phyloP scores from a whole-genome alignment of 2,329 filamentous ascomycete genomes.

The Sphaceloma murrayae region DNA sequence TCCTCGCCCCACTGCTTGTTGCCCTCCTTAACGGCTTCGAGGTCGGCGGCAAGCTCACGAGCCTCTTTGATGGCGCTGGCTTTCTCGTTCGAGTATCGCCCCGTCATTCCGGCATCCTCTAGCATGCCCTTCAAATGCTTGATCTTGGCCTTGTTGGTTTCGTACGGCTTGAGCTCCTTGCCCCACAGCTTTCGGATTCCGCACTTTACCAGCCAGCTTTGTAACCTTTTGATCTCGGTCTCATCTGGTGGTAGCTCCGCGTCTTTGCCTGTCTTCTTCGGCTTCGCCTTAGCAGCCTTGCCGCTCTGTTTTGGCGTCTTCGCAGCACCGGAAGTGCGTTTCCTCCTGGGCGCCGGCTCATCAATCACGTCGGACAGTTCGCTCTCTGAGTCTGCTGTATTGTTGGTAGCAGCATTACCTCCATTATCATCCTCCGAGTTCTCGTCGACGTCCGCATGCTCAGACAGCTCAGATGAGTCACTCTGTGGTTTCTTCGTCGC shows the following conservation, averaged over 20 bases:
- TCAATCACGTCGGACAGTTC: slow-evolving; percentile 72
- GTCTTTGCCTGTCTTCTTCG: slow-evolving; percentile 25
- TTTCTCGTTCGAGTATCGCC: slow-evolving; percentile 75
- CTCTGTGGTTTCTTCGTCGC: background rate
- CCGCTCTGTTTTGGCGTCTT: slow-evolving; percentile 39
- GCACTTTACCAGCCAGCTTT: slow-evolving; percentile 79
- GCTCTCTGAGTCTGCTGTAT: slow-evolving; percentile 43
- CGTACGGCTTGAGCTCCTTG: slow-evolving; percentile 67
- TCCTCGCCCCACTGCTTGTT: slow-evolving; percentile 63
- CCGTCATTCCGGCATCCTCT: slow-evolving; percentile 74
- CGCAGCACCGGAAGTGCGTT: slow-evolving; percentile 27
- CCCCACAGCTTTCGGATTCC: slow-evolving; percentile 88
- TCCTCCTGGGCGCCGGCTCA: slow-evolving; percentile 54
- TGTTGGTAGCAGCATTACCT: too few species aligned
- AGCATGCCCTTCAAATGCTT: slow-evolving; percentile 71
- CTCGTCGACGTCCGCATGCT: slow-evolving; percentile 17
- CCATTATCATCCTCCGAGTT: slow-evolving; percentile 16
- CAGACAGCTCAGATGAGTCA: slow-evolving; percentile 9
- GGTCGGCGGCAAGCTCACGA: slow-evolving; percentile 72
- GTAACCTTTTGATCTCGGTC: slow-evolving; percentile 76
- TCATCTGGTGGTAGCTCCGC: slow-evolving; percentile 51
- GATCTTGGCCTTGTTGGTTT: slow-evolving; percentile 69
- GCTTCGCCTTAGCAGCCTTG: slow-evolving; percentile 25
- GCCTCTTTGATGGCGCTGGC: slow-evolving; percentile 79
- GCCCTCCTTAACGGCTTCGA: slow-evolving; percentile 76